These are phyloP conservation scores for Multifurca ochricompacta DNA, from an alignment of 768 basidiomycete genomes.

Conservation along the genomic window DNA sequence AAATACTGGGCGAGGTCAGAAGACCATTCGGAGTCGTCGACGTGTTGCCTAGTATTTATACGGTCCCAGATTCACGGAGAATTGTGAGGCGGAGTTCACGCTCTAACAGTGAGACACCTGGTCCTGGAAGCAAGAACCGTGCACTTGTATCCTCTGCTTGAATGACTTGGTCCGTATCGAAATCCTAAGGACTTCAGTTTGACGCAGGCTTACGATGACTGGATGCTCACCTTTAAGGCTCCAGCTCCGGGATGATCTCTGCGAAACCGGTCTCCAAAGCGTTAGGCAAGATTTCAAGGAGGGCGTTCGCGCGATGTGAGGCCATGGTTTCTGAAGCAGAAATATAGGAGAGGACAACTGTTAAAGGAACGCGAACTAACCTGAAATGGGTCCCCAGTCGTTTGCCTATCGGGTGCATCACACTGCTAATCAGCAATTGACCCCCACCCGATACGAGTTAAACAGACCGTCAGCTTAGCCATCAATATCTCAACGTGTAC, in stretches of 20 bases:
- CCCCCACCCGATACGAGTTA: not conserved
- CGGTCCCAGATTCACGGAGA: conserved; percentile 29
- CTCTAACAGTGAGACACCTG: conserved; percentile 15
- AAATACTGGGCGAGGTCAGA: conserved; percentile 34
- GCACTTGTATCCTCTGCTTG: conserved; percentile 31
- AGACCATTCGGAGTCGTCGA: conserved; percentile 38
- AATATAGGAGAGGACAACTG: not conserved
- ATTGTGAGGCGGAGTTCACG: conserved; percentile 25
- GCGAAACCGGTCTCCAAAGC: conserved; percentile 43
- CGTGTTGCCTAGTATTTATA: conserved; percentile 28
- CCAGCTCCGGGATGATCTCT: conserved; percentile 38
- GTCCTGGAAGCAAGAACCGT: conserved; percentile 28
- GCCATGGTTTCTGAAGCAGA: conserved; percentile 38
- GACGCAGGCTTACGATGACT: not conserved
- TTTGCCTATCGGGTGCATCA: conserved; percentile 38
- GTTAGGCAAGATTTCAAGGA: conserved; percentile 37
- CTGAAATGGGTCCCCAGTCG: conserved; percentile 59
- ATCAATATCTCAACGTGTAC: conserved; percentile 53
- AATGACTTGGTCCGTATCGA: conserved; percentile 42
- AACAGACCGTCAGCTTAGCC: conserved; percentile 54
- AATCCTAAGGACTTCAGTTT: conserved; percentile 32
- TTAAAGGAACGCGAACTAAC: conserved; percentile 30
- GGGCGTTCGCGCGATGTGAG: conserved; percentile 35
- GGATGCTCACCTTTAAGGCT: conserved; percentile 41
- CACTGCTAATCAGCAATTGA: not conserved